Conservation (phyloP, 345 rosid genomes). For the Aquilaria sinensis region DNA sequence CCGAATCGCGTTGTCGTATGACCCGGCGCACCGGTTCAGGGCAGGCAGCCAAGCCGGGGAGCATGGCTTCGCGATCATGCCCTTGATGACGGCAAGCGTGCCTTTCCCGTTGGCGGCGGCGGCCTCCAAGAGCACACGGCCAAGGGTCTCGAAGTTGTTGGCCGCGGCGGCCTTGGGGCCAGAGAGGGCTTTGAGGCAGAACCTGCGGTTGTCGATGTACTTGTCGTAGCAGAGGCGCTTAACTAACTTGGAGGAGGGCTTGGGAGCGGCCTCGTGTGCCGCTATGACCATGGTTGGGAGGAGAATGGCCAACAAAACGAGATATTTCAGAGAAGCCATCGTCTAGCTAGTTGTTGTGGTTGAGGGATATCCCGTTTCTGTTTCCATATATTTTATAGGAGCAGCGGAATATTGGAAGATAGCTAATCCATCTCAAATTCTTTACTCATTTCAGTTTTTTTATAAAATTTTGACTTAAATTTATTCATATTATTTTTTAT, state of each 20-base stretch:
- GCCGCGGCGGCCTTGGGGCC: constrained; percentile 4
- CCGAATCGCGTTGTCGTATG: neutral
- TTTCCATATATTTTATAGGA: no score
- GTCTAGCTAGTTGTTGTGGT: no score
- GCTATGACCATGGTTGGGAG: no score
- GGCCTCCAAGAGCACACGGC: neutral
- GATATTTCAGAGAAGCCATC: no score
- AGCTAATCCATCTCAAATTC: no score
- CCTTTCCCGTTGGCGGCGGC: neutral
- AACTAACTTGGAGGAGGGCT: neutral
- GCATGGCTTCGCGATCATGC: neutral
- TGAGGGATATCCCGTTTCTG: no score
- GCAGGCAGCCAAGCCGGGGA: neutral
- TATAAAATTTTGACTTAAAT: no score
- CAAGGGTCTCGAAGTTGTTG: neutral
- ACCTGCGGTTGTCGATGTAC: neutral
- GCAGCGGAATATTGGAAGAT: no score
- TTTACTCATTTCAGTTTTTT: no score
- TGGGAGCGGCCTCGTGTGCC: neutral
- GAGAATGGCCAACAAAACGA: no score
- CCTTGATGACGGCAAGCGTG: neutral
- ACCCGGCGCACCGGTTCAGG: neutral
- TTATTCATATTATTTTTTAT: no score
- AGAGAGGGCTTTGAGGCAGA: constrained; percentile 6
- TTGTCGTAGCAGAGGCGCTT: neutral